Base-by-base conservation (phyloP, 129 eudicot genomes). In the Oenanthe sinensis region DNA sequence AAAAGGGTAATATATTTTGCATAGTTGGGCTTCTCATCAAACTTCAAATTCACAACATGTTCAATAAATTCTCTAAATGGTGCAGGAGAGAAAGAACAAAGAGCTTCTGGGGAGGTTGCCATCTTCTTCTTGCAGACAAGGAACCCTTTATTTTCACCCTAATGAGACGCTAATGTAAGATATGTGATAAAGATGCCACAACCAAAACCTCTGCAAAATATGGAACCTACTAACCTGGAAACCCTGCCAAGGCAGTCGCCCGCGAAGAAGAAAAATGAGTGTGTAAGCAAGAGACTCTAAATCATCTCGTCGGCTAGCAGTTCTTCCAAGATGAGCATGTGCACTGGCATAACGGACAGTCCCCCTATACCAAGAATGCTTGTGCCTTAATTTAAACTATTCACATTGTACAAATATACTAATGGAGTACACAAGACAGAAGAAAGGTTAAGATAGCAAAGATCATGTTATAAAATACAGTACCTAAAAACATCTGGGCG, bases 161-260 rank as follows among this genome's bases (percentile, higher is more conserved):
- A 75, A 28, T 79, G 28, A 46, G 13, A 82, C 79, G 37, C 19
- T 43, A 75, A 44, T 30, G 52, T 44, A 42, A 48, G 49, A 6
- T 24, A 28, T 12, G 20, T 19, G 0, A 22, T 11, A 63, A 5
- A 42, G 43, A 44, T 14, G 26, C 44, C 45, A 79, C 11, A 14
- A 62, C 17, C 7, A 46, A 77, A 24, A 6, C 37, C 7, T 9
- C 76, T 2, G 28, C 44, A 44, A 55, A 82, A 36, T 47, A 58
- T 33, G 40, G 39, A 49, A 60, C 26, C 72, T 58, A 39, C 47
- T 10, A 30, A 93, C 98, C 98, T 93, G 96, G 62, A 73, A 91
- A 7, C 98, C 98, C 80, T 93, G 98, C 98, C 97, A 93, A n/a
- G 97, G 97, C 65, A 93, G 85, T 60, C 98, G 85, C n/a, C 98